Conservation (phyloP, 768 basidiomycete genomes). For the Lentinula guzmanii region DNA sequence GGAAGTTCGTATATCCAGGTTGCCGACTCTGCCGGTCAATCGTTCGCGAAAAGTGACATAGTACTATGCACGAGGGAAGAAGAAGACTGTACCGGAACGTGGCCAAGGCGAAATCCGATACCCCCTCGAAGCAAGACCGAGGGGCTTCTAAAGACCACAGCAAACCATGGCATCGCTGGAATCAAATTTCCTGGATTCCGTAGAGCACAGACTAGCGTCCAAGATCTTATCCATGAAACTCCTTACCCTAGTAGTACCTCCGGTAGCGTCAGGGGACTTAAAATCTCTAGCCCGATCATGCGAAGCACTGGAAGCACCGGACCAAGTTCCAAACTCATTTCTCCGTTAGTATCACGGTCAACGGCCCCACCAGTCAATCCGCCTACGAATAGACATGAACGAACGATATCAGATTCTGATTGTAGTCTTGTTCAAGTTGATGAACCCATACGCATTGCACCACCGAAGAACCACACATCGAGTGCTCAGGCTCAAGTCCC, state of each 20-base stretch:
- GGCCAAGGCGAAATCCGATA: not conserved
- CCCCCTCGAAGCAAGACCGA: not conserved
- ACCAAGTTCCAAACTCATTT: not conserved
- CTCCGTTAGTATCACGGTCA: not conserved
- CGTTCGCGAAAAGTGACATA: not conserved
- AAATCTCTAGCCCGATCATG: not conserved
- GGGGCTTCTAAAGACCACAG: not conserved
- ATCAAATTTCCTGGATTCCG: constrained; percentile 1
- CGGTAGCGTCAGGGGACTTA: not conserved
- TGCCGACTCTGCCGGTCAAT: not conserved
- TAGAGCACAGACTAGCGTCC: not conserved
- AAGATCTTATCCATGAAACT: not conserved
- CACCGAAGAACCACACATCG: not conserved
- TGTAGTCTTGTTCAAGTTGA: not conserved
- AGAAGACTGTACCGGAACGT: not conserved
- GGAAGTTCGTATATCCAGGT: constrained; percentile 3
- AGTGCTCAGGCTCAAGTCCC: not conserved
- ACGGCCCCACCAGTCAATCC: not conserved
- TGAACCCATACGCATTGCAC: not conserved
- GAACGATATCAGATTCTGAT: not conserved
- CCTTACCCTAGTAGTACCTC: not conserved
- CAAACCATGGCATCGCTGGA: not conserved
- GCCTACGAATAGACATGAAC: not conserved
- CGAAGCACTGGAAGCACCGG: not conserved
- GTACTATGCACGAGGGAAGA: not conserved